Base-by-base conservation (phyloP, 164 flowering plant genomes). In the Paratinospora sagittata region DNA sequence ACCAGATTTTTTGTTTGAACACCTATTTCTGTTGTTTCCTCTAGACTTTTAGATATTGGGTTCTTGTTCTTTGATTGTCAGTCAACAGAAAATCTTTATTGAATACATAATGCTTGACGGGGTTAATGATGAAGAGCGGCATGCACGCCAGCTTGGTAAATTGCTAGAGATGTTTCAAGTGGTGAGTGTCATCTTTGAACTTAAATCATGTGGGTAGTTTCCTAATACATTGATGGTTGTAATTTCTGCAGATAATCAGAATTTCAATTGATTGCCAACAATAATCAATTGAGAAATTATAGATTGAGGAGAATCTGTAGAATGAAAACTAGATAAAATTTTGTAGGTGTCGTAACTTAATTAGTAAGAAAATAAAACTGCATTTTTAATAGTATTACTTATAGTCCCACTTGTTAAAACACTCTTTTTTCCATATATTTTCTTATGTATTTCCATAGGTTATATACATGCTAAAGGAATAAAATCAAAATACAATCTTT, bases 61-160 rank as follows among this genome's bases (percentile, higher is more conserved):
- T 72, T 41, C 37, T 64, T 74, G 24, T 21, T 67, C 19, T 68
- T 66, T 24, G 69, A 45, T 71, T 74, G 72, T 74, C 83, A 95
- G 99, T 77, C 85, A 82, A 81, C 97, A 90, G 79, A 92, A 95
- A 67, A 90, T 95, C 60, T 89, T 95, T 63, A 91, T 95, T 14
- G 99, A 95, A 85, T 95, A 92, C 80, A 95, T 95, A 68, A 92
- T 95, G 99, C 99, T 95, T 75, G 88, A 90, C 73, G 97, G 90
- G 58, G 85, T 91, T 63, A 95, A 95, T 81, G 99, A 95, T 81
- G 91, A 85, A 81, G 96, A 92, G 77, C 78, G 81, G 74, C 94
- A 95, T 26, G 99, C 96, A 8, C 96, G 89, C 75, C 88, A 86
- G 83, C 98, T 95, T 55, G 98, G 88, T 17, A 83, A 86, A 79